Conservation (phyloP, 805 yeast genomes). For the Debaryomyces hansenii region DNA sequence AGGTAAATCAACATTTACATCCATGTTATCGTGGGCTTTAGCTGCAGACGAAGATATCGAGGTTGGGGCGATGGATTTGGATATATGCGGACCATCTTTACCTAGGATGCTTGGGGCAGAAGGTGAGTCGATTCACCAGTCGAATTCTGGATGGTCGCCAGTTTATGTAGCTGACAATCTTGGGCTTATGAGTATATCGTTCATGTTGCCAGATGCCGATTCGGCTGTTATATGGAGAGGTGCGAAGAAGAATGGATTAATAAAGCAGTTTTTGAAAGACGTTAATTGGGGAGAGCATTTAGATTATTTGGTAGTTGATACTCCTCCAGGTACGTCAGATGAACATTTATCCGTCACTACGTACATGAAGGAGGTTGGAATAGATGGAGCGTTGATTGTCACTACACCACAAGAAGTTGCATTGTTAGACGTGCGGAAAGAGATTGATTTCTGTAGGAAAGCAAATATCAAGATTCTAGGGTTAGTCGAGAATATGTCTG, state of each 20-base stretch:
- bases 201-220: conserved; percentile 90
- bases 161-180: conserved; percentile 93
- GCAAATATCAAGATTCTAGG: conserved; percentile 87
- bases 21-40: conserved; percentile 95
- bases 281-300: conserved; percentile 87
- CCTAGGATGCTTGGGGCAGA: conserved; percentile 93
- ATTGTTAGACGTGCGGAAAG: conserved; percentile 89
- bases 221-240: conserved; percentile 98
- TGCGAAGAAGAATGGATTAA: conserved; percentile 88
- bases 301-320: conserved; percentile 87
- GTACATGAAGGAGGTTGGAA: conserved; percentile 83
- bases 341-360: conserved; percentile 91
- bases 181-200: conserved; percentile 94
- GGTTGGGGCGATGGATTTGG: conserved; percentile 95
- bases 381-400: conserved; percentile 92
- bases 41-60: conserved; percentile 78
- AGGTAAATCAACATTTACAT: conserved; percentile 94
- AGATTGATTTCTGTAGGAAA: conserved; percentile 89
- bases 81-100: conserved; percentile 96
- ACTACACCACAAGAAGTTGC: conserved; percentile 99
- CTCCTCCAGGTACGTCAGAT: conserved; percentile 99
- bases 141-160: conserved; percentile 94
- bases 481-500: conserved; percentile 95
- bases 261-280: conserved; percentile 90
- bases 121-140: conserved; percentile 82